A percentile compares a stretch with the other conserved stretches of the same genome.
phyloP scores from a whole-genome alignment of 73 alveolate genomes.

The Halteria grandinella region DNA sequence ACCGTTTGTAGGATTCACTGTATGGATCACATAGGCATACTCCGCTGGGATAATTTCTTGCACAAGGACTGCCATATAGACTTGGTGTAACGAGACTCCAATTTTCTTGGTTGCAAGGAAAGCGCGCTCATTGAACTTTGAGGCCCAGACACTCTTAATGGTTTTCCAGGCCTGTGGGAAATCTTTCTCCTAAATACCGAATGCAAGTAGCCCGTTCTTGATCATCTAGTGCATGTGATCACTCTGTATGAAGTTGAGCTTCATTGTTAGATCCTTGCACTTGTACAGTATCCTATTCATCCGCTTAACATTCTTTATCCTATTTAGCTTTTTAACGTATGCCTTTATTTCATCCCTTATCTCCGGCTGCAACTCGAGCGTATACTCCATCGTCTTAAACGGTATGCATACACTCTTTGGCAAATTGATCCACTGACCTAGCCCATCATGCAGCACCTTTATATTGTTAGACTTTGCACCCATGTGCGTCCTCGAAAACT shows the following conservation, averaged over 20 bases:
- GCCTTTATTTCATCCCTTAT: conserved; percentile 67
- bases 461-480: conserved; percentile 87
- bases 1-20: conserved; percentile 88
- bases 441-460: conserved; percentile 60
- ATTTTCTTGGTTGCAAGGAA: conserved; percentile 88
- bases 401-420: conserved; percentile 86
- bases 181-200: conserved; percentile 76
- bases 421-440: conserved; percentile 70
- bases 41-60: conserved; percentile 85
- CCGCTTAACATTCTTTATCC: conserved; percentile 59
- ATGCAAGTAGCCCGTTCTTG: conserved; percentile 61
- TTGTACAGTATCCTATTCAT: conserved; percentile 70
- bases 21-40: conserved; percentile 94
- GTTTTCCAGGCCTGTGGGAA: conserved; percentile 80
- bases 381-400: conserved; percentile 77
- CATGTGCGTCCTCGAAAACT: conserved; percentile 61
- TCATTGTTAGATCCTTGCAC: conserved; percentile 69
- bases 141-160: conserved; percentile 92
- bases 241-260: conserved; percentile 60
- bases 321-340: conserved; percentile 54
- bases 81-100: conserved; percentile 77
- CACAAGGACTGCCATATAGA: conserved; percentile 90
- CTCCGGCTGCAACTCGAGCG: conserved; percentile 61
- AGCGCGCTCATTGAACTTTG: conserved; percentile 92
- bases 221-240: conserved; percentile 49